phyloP scores from a whole-genome alignment of 2,329 filamentous ascomycete species.

The Fusarium sororula region DNA sequence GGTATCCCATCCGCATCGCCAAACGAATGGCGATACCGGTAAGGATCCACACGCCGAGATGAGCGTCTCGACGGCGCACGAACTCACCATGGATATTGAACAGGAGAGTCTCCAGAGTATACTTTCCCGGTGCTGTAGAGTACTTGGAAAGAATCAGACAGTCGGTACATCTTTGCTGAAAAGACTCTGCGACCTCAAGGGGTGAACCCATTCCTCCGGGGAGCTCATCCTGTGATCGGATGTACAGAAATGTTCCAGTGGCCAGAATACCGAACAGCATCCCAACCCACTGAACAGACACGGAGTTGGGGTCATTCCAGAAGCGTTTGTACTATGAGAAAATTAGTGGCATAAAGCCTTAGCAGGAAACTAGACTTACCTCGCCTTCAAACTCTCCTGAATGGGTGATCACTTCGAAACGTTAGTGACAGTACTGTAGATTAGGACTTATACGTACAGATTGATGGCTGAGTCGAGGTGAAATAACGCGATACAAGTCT shows the following conservation, averaged over 20 bases:
- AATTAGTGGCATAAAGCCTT: rapidly evolving
- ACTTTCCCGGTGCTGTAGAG: conserved; percentile 6
- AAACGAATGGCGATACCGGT: conserved; percentile 16
- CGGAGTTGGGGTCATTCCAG: conserved; percentile 7
- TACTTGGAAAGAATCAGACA: conserved; percentile 31
- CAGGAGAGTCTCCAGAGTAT: conserved; percentile 23
- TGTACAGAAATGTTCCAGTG: conserved; percentile 20
- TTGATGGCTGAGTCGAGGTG: conserved; percentile 21
- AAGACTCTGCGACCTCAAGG: conserved; percentile 6
- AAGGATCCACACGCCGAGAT: conserved; percentile 28
- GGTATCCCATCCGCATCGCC: conserved; percentile 35
- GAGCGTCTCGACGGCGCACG: conserved; percentile 18
- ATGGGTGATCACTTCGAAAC: conserved; percentile 22
- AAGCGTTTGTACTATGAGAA: conserved; percentile 16
- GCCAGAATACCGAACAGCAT: conserved; percentile 27
- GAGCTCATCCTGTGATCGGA: conserved; percentile 21
- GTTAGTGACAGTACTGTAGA: neutral
- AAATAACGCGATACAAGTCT: conserved; percentile 33
- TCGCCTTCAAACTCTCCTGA: conserved; percentile 26
- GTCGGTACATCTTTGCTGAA: conserved; percentile 25
- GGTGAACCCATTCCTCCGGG: conserved; percentile 13
- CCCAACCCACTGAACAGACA: conserved; percentile 22
- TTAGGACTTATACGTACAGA: neutral
- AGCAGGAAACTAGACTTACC: neutral
- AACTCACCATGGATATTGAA: conserved; percentile 29